Conservation (phyloP, 768 basidiomycete genomes). For the Phallus indusiatus region DNA sequence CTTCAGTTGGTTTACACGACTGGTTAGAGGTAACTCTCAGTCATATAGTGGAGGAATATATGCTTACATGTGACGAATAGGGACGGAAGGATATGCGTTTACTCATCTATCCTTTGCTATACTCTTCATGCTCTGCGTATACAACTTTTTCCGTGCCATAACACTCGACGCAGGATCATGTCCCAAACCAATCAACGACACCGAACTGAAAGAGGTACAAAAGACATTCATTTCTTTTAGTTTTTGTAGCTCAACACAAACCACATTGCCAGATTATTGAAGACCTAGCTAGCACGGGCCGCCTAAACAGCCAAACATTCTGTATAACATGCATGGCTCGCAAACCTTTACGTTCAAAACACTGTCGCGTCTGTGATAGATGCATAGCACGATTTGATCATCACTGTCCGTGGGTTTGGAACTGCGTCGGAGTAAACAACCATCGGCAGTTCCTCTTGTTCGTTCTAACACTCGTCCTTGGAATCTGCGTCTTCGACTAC, state of each 20-base stretch:
- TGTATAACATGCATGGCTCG: conserved; percentile 94
- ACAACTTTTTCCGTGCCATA: conserved; percentile 87
- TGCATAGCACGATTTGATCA: conserved; percentile 91
- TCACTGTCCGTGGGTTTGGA: conserved; percentile 99
- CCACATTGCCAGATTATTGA: conserved; percentile 61
- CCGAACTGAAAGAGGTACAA: conserved; percentile 78
- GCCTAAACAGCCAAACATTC: conserved; percentile 92
- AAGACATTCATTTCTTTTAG: not conserved
- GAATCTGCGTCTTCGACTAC: conserved; percentile 74
- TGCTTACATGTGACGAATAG: conserved; percentile 26
- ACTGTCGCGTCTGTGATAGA: conserved; percentile 85
- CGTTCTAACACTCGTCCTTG: conserved; percentile 73
- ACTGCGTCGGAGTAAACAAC: conserved; percentile 91
- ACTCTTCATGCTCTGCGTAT: conserved; percentile 58
- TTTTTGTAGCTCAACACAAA: not conserved
- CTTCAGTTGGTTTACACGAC: conserved; percentile 71
- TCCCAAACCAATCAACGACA: conserved; percentile 70
- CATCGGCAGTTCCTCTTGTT: conserved; percentile 97
- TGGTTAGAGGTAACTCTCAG: conserved; percentile 51
- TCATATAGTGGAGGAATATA: not conserved
- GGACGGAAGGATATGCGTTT: conserved; percentile 67
- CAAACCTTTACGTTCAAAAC: conserved; percentile 89
- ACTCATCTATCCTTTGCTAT: conserved; percentile 72
- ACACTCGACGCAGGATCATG: conserved; percentile 86
- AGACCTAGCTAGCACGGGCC: conserved; percentile 77